Percentiles rank a stretch among this genome's conserved stretches.
Conservation (phyloP, 495 filamentous ascomycete genomes). For the Aspergillus olivimuriae region DNA sequence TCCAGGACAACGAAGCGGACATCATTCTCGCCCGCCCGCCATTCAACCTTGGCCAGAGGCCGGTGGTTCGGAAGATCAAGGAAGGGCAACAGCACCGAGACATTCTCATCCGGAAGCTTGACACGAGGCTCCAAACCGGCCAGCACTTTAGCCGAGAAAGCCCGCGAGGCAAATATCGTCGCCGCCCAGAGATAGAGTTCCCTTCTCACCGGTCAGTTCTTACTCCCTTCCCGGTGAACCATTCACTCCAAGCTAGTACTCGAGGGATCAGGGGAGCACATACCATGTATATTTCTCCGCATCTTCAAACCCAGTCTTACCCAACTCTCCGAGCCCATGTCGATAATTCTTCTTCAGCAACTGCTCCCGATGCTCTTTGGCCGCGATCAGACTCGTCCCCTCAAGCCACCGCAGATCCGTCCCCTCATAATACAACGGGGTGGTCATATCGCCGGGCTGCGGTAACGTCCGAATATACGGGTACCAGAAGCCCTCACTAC, state of each 20-base stretch:
- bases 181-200: slow-evolving; percentile 60
- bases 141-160: slow-evolving; percentile 42
- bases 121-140: slow-evolving; percentile 29
- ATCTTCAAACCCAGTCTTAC: slow-evolving; percentile 25
- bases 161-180: slow-evolving; percentile 55
- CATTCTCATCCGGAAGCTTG: slow-evolving; percentile 28
- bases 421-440: slow-evolving; percentile 51
- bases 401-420: slow-evolving; percentile 53
- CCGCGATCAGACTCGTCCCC: slow-evolving; percentile 52
- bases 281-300: slow-evolving; percentile 39
- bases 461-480: slow-evolving; percentile 57
- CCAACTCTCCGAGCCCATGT: slow-evolving; percentile 28
- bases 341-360: slow-evolving; percentile 48
- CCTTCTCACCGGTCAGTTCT: slow-evolving; percentile 38
- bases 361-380: slow-evolving; percentile 33
- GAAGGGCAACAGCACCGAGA: slow-evolving; percentile 54
- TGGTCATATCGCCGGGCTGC: slow-evolving; percentile 44
- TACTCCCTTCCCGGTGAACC: too few relatives aligned
- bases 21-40: slow-evolving; percentile 44
- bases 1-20: slow-evolving; percentile 46
- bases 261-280: slow-evolving; percentile 14
- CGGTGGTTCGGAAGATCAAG: slow-evolving; percentile 58
- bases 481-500: slow-evolving; percentile 49
- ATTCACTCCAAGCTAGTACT: too few relatives aligned
- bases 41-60: slow-evolving; percentile 51